Base-by-base conservation (phyloP, 768 basidiomycete genomes). In the Lactarius quietus region DNA sequence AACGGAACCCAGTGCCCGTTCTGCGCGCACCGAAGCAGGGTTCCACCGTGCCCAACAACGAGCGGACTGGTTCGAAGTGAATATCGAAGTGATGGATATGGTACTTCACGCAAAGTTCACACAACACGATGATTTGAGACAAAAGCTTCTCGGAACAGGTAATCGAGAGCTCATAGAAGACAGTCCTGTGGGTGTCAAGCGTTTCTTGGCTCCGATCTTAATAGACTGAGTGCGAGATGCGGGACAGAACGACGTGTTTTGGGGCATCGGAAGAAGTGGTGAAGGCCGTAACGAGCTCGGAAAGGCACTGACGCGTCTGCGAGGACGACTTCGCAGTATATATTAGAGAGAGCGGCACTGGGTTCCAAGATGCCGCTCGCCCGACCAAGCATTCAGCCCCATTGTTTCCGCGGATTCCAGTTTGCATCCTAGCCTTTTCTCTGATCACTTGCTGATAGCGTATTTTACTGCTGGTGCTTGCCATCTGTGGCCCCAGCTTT, bases 61-160 rank as follows among this genome's bases (percentile, higher is more conserved):
- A 39, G 28, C 41, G n/a, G 68, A 67, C 66, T 69, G 68, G 68
- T 69, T 67, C 20, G 61, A 57, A 6, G 62, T 69, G 8, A 69
- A 69, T n/a, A 59, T 67, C 45, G 54, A 57, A 9, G 57, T 41
- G n/a, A 79, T 80, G 78, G 78, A 81, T 61, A 38, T 72, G 63
- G 76, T 79, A 51, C 72, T 81, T n/a, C 72, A 74, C 65, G 70
- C 74, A 53, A 80, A 80, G 68, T 80, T 81, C 69, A 75, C 72
- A 45, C 80, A 81, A 69, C 78, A 81, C 60, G 70, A 66, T 3
- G 71, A 76, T 56, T 66, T 81, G 64, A 74, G 72, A 33, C 61
- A 64, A 23, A 72, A 75, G 51, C 75, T 80, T 61, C 75, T 80
- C 41, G 72, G 67, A 12, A 80, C 79, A 0, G 78, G 77, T 2